Evolutionary conservation across 2,329 filamentous ascomycete genomes (phyloP).

Genomic region (Beauveria caledonica): DNA sequence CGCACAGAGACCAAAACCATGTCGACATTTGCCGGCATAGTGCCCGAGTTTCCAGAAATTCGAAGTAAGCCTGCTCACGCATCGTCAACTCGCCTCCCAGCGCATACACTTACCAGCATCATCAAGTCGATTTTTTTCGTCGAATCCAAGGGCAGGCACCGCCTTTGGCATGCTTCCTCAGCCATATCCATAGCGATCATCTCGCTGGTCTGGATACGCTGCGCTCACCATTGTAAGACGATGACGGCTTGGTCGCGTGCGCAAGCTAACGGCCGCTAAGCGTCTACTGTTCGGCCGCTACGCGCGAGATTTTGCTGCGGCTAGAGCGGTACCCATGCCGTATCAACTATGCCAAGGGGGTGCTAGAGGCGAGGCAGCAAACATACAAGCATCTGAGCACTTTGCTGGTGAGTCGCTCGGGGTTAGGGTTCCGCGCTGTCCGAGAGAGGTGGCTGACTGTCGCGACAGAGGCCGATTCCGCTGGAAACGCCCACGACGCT

Average conservation of each 20-base stretch:
- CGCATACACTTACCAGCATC: not conserved
- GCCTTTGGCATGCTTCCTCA: slow-evolving; percentile 78
- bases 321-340: slow-evolving; percentile 73
- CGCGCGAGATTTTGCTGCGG: slow-evolving; percentile 68
- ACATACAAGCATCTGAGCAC: slow-evolving; percentile 70
- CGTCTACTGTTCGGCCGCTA: slow-evolving; percentile 83
- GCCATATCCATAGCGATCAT: slow-evolving; percentile 89
- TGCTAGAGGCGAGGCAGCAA: slow-evolving; percentile 65
- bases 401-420: slow-evolving; percentile 43
- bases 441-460: not conserved
- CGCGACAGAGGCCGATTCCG: slow-evolving; percentile 62
- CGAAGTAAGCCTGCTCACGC: slow-evolving; percentile 38
- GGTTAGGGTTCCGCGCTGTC: not conserved
- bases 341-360: slow-evolving; percentile 70
- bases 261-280: slow-evolving; percentile 22
- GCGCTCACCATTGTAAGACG: slow-evolving; percentile 59
- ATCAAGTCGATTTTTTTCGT: slow-evolving; percentile 73
- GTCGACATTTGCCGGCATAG: slow-evolving; percentile 69
- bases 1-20: slow-evolving; percentile 32
- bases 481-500: slow-evolving; percentile 71
- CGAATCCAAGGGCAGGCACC: slow-evolving; percentile 42
- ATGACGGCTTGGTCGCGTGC: not conserved
- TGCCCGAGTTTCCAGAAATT: slow-evolving; percentile 73
- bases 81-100: not conserved
- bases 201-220: slow-evolving; percentile 70